Conservation (phyloP, 345 rosid species). For the Cardamine occulta region DNA sequence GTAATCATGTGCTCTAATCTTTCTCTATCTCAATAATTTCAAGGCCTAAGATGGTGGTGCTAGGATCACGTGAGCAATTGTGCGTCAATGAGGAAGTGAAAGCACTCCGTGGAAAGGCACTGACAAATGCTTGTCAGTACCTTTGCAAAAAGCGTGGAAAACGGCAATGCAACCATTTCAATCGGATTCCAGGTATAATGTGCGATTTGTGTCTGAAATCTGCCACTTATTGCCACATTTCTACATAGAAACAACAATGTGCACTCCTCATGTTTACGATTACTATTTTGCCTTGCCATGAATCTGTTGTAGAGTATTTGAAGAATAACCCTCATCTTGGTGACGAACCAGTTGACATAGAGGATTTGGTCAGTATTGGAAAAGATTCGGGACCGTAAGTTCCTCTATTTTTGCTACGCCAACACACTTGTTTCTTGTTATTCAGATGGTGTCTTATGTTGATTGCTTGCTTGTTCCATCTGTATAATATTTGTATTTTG, state of each 20-base stretch:
- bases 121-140: constrained; percentile 76
- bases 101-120: constrained; percentile 84
- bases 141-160: constrained; percentile 67
- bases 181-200: constrained; percentile 48
- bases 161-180: constrained; percentile 59
- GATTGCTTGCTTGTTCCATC: constrained; percentile 20
- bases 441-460: constrained; percentile 3
- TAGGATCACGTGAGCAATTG: constrained; percentile 93
- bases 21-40: constrained; percentile 18
- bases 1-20: constrained; percentile 19
- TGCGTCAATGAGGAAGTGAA: constrained; percentile 89
- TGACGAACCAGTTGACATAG: constrained; percentile 90
- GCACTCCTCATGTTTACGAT: constrained; percentile 1
- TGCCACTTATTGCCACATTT: constrained; percentile 14
- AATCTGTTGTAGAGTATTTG: constrained; percentile 61
- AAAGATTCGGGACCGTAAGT: constrained; percentile 78
- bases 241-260: background rate
- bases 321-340: constrained; percentile 74
- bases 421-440: background rate
- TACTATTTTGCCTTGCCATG: constrained; percentile 22
- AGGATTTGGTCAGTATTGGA: constrained; percentile 89
- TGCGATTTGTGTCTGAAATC: background rate
- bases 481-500: constrained; percentile 38
- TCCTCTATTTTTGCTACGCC: constrained; percentile 32
- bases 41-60: constrained; percentile 95